phyloP scores from a whole-genome alignment of 768 basidiomycete species.

The Filobasidium wieringae region DNA sequence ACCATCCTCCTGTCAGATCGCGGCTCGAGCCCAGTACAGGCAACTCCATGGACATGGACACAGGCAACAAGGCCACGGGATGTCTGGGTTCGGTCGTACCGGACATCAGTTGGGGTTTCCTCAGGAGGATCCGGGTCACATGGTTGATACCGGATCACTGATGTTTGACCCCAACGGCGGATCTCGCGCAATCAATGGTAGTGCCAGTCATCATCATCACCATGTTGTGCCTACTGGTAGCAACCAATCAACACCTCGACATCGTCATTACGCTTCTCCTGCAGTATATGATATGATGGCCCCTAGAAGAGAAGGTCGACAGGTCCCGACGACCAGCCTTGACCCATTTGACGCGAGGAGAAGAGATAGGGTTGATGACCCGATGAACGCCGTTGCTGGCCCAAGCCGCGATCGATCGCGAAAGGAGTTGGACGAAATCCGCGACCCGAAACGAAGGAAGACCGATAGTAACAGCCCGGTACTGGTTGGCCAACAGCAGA shows the following conservation, averaged over 20 bases:
- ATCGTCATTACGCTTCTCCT: conserved; percentile 2
- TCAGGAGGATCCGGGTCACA: neutral
- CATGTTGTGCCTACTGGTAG: neutral
- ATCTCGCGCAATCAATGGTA: neutral
- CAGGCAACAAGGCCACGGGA: neutral
- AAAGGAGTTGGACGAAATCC: neutral
- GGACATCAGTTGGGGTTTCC: neutral
- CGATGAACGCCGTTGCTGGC: neutral
- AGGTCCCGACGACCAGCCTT: conserved; percentile 8
- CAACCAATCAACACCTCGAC: neutral
- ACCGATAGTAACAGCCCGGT: neutral
- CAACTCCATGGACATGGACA: neutral
- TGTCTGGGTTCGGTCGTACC: conserved; percentile 1
- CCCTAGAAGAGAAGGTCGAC: conserved; percentile 14
- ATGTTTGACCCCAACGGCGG: neutral
- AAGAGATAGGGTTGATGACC: neutral
- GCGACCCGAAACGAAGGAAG: neutral
- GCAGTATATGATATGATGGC: neutral
- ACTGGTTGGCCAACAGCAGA: neutral
- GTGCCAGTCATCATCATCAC: conserved; percentile 5
- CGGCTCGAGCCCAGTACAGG: neutral
- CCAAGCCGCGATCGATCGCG: neutral
- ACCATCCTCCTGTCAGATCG: neutral
- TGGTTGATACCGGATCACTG: conserved; percentile 18
- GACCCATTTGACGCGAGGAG: conserved; percentile 13